These are phyloP conservation scores for Kluyveromyces starmeri DNA, from an alignment of 805 yeast species.

Conservation along the genomic window DNA sequence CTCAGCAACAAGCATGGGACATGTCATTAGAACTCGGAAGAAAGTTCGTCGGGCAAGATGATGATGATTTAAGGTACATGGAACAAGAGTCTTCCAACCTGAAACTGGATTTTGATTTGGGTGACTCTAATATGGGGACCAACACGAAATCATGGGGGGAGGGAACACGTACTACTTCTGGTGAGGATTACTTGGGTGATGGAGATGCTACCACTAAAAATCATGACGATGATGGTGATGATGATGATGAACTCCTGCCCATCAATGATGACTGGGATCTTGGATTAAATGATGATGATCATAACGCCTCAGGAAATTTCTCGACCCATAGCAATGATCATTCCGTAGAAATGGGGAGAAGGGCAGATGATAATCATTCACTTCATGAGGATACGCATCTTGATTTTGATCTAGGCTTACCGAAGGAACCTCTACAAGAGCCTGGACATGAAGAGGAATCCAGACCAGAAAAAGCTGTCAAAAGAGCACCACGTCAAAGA, in stretches of 20 bases:
- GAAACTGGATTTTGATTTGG: conserved; percentile 30
- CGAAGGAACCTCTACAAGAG: conserved; percentile 27
- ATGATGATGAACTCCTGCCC: conserved; percentile 21
- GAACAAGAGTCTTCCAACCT: conserved; percentile 18
- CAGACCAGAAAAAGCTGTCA: conserved; percentile 23
- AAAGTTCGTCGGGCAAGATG: conserved; percentile 17
- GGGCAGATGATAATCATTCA: conserved; percentile 25
- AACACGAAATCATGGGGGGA: conserved; percentile 18
- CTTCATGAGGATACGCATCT: conserved; percentile 33
- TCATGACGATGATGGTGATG: neutral
- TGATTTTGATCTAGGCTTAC: conserved; percentile 45
- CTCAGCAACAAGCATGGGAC: conserved; percentile 16
- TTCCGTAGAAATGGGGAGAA: conserved; percentile 64
- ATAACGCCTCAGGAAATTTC: conserved; percentile 4
- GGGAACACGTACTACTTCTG: conserved; percentile 15
- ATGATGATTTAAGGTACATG: conserved; percentile 8
- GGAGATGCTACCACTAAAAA: conserved; percentile 4
- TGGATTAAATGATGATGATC: conserved; percentile 17
- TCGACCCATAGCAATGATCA: conserved; percentile 34
- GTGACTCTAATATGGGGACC: conserved; percentile 10
- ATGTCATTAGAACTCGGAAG: conserved; percentile 27
- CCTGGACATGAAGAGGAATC: conserved; percentile 20
- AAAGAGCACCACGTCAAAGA: conserved; percentile 10
- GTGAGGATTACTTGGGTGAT: conserved; percentile 2
- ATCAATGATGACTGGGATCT: conserved; percentile 24